Percentiles rank a stretch among this genome's conserved stretches.
These are phyloP conservation scores for Periconia digitata DNA, from an alignment of 2,329 filamentous ascomycete genomes.

Conservation along the genomic window DNA sequence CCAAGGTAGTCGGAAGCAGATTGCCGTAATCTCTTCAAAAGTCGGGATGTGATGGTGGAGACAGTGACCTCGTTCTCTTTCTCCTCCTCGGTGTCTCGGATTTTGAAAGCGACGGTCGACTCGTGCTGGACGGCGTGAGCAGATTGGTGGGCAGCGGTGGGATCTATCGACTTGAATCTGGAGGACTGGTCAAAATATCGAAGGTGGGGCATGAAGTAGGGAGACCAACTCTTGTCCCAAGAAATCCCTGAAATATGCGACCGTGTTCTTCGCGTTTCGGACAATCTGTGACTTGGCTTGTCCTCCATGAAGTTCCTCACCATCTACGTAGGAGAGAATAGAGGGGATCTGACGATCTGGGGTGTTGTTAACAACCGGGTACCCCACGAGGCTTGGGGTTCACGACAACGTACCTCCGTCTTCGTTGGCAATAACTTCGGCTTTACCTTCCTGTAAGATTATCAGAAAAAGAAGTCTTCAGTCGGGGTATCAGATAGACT, in stretches of 20 bases:
- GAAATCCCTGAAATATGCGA: constrained; percentile 95
- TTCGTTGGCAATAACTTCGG: constrained; percentile 98
- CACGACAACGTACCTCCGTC: constrained; percentile 74
- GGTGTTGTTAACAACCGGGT: constrained; percentile 10
- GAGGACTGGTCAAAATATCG: constrained; percentile 14
- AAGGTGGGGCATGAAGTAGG: constrained; percentile 9
- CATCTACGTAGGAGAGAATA: constrained; percentile 89
- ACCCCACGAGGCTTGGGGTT: constrained; percentile 3
- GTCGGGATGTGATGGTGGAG: constrained; percentile 80
- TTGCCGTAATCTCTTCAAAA: constrained; percentile 76
- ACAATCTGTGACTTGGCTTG: constrained; percentile 94
- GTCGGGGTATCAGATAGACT: constrained; percentile 19
- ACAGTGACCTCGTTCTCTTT: constrained; percentile 69
- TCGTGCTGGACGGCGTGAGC: constrained; percentile 80
- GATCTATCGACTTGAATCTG: constrained; percentile 91
- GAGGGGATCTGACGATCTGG: constrained; percentile 95
- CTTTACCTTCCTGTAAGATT: constrained; percentile 73
- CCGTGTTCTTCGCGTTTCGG: constrained; percentile 88
- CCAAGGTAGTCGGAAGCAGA: constrained; percentile 91
- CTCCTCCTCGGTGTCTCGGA: constrained; percentile 68
- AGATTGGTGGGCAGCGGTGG: constrained; percentile 89
- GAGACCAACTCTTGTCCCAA: constrained; percentile 82
- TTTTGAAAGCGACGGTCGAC: constrained; percentile 74
- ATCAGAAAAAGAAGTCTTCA: constrained; percentile 7
- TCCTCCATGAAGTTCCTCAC: constrained; percentile 93